Conservation (phyloP, 2,329 filamentous ascomycete genomes). For the Aschersonia sp. region DNA sequence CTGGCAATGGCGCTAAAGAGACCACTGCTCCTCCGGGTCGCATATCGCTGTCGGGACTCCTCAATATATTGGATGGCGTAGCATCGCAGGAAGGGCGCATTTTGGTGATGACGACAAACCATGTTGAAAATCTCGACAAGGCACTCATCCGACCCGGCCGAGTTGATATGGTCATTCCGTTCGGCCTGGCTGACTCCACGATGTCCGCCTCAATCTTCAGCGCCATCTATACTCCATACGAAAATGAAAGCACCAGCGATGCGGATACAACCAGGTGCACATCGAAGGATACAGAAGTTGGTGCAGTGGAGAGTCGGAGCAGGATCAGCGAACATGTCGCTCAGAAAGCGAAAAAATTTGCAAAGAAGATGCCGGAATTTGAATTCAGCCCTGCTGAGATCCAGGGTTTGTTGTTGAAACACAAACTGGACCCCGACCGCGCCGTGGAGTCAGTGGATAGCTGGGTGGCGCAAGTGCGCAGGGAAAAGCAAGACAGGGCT, state of each 20-base stretch:
- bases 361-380: conserved; percentile 32
- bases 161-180: conserved; percentile 44
- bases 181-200: conserved; percentile 34
- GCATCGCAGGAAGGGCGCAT: conserved; percentile 49
- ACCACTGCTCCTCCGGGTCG: conserved; percentile 11
- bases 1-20: neutral
- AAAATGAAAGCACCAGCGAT: conserved; percentile 12
- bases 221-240: conserved; percentile 41
- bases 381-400: conserved; percentile 48
- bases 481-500: conserved; percentile 30
- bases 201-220: conserved; percentile 42
- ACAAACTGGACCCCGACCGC: conserved; percentile 35
- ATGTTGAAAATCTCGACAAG: conserved; percentile 44
- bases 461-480: conserved; percentile 35
- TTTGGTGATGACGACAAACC: conserved; percentile 52
- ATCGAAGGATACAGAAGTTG: conserved; percentile 14
- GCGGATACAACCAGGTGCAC: conserved; percentile 10
- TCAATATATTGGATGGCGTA: conserved; percentile 70
- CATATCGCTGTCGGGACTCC: conserved; percentile 59
- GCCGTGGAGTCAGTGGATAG: conserved; percentile 30
- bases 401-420: conserved; percentile 40
- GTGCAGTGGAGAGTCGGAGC: conserved; percentile 14
- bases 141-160: conserved; percentile 48
- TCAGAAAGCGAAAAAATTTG: conserved; percentile 32
- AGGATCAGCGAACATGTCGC: conserved; percentile 26